phyloP scores from a whole-genome alignment of 1,284 basidiomycete species.

The Rhodotorula mucilaginosa region DNA sequence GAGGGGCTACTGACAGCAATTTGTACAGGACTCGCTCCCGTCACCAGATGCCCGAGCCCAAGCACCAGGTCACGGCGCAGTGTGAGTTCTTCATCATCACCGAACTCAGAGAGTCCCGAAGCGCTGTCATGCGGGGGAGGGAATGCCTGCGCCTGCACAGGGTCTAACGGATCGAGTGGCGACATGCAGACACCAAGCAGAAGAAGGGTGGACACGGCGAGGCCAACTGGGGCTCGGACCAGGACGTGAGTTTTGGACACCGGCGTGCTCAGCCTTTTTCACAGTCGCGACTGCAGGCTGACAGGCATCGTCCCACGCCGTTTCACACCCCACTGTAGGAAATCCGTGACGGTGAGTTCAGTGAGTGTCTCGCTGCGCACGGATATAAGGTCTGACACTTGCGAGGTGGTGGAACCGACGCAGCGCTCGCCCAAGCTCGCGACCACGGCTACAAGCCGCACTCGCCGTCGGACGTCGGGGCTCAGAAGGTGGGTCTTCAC shows the following conservation, averaged over 20 bases:
- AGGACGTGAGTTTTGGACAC: neutral
- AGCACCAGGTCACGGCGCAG: neutral
- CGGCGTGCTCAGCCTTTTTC: too few species aligned
- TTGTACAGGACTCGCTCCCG: constrained; percentile 1
- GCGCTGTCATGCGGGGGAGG: too few species aligned
- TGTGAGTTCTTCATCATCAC: neutral
- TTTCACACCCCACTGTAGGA: neutral
- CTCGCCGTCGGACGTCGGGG: constrained; percentile 11
- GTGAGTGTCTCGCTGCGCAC: too few species aligned
- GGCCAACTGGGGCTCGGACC: constrained; percentile 12
- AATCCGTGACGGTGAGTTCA: neutral
- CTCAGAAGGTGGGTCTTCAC: neutral
- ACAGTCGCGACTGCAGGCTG: too few species aligned
- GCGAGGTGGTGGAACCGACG: neutral
- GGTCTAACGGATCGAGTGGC: neutral
- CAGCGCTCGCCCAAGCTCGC: constrained; percentile 11
- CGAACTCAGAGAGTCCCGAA: too few species aligned
- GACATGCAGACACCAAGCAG: neutral
- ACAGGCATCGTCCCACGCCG: too few species aligned
- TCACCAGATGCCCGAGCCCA: constrained; percentile 2
- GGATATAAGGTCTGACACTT: neutral
- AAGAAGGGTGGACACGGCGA: constrained; percentile 10
- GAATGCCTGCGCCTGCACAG: too few species aligned
- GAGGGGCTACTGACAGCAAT: neutral
- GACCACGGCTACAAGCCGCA: constrained; percentile 2